Evolutionary conservation across 106 monocot species (phyloP).

Genomic region (Vanilla planifolia): DNA sequence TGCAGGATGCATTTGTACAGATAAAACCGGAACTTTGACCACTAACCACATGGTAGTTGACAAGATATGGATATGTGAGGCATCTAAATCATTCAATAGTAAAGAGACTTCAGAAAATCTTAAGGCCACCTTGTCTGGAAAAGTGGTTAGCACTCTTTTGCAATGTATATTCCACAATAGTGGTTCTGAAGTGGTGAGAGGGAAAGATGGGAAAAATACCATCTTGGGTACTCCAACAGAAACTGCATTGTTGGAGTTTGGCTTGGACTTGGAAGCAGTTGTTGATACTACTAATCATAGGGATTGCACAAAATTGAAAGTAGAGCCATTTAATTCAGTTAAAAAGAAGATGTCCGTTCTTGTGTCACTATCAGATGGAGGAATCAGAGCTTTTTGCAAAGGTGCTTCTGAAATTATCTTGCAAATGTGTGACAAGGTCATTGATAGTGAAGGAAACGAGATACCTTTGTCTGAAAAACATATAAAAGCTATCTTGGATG

Average conservation of each 20-base stretch:
- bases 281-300: constrained; percentile 4
- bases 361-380: constrained; percentile 12
- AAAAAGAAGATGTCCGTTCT: constrained; percentile 24
- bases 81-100: constrained; percentile 26
- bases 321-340: constrained; percentile 21
- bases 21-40: constrained; percentile 25
- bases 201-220: constrained; percentile 9
- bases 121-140: constrained; percentile 7
- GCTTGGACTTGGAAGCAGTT: constrained; percentile 13
- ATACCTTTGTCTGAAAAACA: constrained; percentile 7
- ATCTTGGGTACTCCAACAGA: constrained; percentile 24
- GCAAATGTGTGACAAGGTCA: constrained; percentile 9
- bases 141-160: constrained; percentile 6
- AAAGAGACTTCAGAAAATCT: constrained; percentile 28
- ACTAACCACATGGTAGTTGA: constrained; percentile 26
- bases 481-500: neutral
- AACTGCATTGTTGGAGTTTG: constrained; percentile 20
- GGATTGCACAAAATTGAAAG: too few species aligned
- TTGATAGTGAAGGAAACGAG: constrained; percentile 13
- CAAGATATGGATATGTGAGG: constrained; percentile 16
- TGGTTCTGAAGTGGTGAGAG: constrained; percentile 15
- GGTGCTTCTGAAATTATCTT: constrained; percentile 25
- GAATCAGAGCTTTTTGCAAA: constrained; percentile 18
- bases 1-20: constrained; percentile 16
- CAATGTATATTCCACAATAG: constrained; percentile 21